These are phyloP conservation scores for Pyrus communis DNA, from an alignment of 306 rosid genomes.

Conservation along the genomic window DNA sequence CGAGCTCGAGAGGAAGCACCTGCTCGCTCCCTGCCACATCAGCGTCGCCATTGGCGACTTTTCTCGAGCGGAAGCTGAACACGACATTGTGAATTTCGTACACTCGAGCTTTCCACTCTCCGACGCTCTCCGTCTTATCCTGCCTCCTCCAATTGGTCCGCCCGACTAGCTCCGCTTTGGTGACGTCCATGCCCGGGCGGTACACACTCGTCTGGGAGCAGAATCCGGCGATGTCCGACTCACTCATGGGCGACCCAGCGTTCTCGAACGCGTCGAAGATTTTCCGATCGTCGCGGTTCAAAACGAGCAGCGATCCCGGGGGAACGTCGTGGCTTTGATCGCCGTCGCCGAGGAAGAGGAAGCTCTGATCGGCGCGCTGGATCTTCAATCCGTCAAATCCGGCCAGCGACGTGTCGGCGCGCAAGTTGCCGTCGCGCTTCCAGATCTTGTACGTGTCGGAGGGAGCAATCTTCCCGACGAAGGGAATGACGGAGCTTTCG, in stretches of 20 bases:
- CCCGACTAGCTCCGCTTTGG: constrained; percentile 73
- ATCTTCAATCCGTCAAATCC: constrained; percentile 92
- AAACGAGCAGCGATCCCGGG: constrained; percentile 54
- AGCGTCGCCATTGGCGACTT: constrained; percentile 41
- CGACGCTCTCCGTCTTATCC: constrained; percentile 81
- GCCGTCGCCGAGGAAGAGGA: constrained; percentile 87
- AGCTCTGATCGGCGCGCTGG: constrained; percentile 95
- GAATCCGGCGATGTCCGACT: constrained; percentile 65
- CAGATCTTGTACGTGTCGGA: constrained; percentile 90
- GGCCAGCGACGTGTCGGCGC: constrained; percentile 79
- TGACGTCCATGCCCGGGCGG: constrained; percentile 94
- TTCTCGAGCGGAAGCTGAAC: constrained; percentile 83
- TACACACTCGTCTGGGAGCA: constrained; percentile 82
- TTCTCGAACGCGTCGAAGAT: constrained; percentile 85
- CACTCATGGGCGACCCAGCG: constrained; percentile 73
- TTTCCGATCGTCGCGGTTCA: constrained; percentile 63
- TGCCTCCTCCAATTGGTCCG: constrained; percentile 90
- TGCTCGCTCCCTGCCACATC: constrained; percentile 77
- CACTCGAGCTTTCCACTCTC: constrained; percentile 81
- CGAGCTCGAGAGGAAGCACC: constrained; percentile 72
- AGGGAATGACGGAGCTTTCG: constrained; percentile 95
- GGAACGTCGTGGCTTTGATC: constrained; percentile 42
- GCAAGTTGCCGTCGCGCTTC: constrained; percentile 87
- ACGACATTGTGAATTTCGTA: constrained; percentile 79
- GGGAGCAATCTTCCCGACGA: constrained; percentile 82